Conservation (phyloP, 164 flowering plant species). For the Macadamia tetraphylla region DNA sequence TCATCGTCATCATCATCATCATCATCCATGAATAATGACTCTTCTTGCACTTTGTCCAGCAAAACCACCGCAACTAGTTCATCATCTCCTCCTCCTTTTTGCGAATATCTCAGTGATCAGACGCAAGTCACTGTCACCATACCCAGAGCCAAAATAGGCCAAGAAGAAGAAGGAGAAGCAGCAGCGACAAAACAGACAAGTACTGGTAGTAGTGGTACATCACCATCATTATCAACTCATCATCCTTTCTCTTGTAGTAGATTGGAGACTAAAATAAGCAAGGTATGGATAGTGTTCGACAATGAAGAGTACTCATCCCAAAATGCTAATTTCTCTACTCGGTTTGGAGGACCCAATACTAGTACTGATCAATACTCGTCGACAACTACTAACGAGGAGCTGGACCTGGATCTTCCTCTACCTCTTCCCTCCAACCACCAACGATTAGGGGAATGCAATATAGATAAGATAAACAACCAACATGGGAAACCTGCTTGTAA, state of each 20-base stretch:
- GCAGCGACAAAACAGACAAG: background rate
- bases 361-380: background rate
- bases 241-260: slow-evolving; percentile 14
- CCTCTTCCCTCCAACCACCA: background rate
- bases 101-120: too few species aligned
- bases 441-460: background rate
- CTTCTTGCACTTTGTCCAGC: too few species aligned
- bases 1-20: background rate
- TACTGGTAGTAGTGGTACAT: background rate
- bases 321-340: background rate
- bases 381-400: too few species aligned
- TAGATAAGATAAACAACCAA: background rate
- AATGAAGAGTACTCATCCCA: slow-evolving; percentile 18
- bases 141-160: background rate
- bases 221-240: too few species aligned
- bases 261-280: slow-evolving; percentile 49
- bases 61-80: too few species aligned
- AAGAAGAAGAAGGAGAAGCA: slow-evolving; percentile 5
- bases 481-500: background rate
- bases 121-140: too few species aligned
- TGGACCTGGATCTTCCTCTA: too few species aligned
- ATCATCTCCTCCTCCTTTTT: too few species aligned
- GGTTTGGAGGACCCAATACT: background rate
- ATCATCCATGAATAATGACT: too few species aligned
- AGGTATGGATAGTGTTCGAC: slow-evolving; percentile 48